Evolutionary conservation across 2,329 filamentous ascomycete species (phyloP).

Genomic region (Monilinia vaccinii-corymbosi): DNA sequence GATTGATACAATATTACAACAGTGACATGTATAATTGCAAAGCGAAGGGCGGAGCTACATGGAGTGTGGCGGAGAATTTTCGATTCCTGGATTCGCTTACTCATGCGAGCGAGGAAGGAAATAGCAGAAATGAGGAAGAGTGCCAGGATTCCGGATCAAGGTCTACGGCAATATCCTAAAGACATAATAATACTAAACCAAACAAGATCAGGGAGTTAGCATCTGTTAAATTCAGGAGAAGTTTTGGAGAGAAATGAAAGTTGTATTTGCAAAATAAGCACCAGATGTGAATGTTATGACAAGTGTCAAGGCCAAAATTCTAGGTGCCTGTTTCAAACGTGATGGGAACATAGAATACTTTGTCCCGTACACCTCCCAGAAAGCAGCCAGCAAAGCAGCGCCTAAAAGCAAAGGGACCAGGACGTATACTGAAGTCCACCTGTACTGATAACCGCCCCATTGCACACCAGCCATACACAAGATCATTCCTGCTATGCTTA

Average conservation of each 20-base stretch:
- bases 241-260: neutral
- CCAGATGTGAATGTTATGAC: slow-evolving; percentile 51
- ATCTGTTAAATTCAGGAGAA: neutral
- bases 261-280: slow-evolving; percentile 35
- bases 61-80: slow-evolving; percentile 65
- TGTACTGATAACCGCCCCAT: slow-evolving; percentile 50
- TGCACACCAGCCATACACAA: slow-evolving; percentile 42
- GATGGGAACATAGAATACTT: slow-evolving; percentile 38
- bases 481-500: slow-evolving; percentile 41
- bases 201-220: neutral
- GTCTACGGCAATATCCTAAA: slow-evolving; percentile 38
- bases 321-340: slow-evolving; percentile 46
- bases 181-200: slow-evolving; percentile 26
- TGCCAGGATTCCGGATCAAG: slow-evolving; percentile 44
- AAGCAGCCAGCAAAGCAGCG: slow-evolving; percentile 35
- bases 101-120: slow-evolving; percentile 42
- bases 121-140: slow-evolving; percentile 43
- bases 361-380: slow-evolving; percentile 43
- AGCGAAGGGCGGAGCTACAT: slow-evolving; percentile 33
- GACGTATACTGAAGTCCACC: slow-evolving; percentile 46
- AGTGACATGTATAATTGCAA: too few relatives aligned
- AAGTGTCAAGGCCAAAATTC: slow-evolving; percentile 42
- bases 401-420: slow-evolving; percentile 46
- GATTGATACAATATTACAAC: slow-evolving; percentile 40
- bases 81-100: slow-evolving; percentile 50